Percentiles rank a stretch among this genome's conserved stretches.
These are phyloP conservation scores for Escovopsis sp. DNA, from an alignment of 2,329 filamentous ascomycete species.

Conservation along the genomic window DNA sequence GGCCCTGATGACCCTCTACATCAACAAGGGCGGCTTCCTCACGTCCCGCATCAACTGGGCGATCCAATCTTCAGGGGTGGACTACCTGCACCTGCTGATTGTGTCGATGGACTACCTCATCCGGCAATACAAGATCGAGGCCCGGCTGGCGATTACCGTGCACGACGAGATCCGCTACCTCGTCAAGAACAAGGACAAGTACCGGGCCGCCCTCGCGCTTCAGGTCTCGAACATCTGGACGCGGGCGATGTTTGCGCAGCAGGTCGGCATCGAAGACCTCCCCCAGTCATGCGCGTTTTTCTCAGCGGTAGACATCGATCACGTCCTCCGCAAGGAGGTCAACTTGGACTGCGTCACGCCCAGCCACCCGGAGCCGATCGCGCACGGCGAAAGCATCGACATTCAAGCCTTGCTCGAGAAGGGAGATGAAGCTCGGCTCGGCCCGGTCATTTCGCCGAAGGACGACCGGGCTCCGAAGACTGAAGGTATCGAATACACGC, in stretches of 20 bases:
- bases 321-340: constrained; percentile 92
- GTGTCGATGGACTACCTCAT: constrained; percentile 89
- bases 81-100: constrained; percentile 90
- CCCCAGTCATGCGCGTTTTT: constrained; percentile 94
- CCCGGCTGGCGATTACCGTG: constrained; percentile 81
- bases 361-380: constrained; percentile 63
- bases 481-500: constrained; percentile 50
- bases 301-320: constrained; percentile 86
- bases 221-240: constrained; percentile 96
- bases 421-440: constrained; percentile 52
- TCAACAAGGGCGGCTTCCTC: constrained; percentile 83
- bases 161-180: constrained; percentile 97
- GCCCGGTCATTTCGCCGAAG: constrained; percentile 38
- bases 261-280: constrained; percentile 89
- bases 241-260: constrained; percentile 89
- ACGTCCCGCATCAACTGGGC: constrained; percentile 98
- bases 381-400: constrained; percentile 75
- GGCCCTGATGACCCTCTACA: constrained; percentile 75
- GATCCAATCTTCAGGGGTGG: constrained; percentile 92
- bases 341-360: constrained; percentile 96
- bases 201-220: constrained; percentile 78
- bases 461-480: constrained; percentile 26
- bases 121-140: constrained; percentile 69
- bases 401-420: constrained; percentile 65
- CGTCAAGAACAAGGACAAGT: constrained; percentile 72